Evolutionary conservation across 2,329 filamentous ascomycete genomes (phyloP).

Genomic region (Teratosphaeriaceae sp.): DNA sequence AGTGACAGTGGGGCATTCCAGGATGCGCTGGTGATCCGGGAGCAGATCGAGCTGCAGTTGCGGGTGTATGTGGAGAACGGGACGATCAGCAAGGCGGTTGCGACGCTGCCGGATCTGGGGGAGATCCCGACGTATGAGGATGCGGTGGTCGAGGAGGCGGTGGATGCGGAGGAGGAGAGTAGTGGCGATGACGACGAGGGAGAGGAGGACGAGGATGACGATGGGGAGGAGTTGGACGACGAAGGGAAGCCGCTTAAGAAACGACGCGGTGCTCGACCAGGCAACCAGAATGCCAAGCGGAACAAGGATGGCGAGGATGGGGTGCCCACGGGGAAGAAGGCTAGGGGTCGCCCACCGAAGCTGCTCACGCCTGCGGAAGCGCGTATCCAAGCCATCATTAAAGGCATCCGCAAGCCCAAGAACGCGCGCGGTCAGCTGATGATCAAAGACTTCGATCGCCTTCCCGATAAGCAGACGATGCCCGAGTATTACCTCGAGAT

Average conservation of each 20-base stretch:
- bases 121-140: conserved; percentile 87
- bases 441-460: conserved; percentile 76
- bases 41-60: conserved; percentile 66
- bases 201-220: conserved; percentile 67
- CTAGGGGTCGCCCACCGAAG: conserved; percentile 74
- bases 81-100: conserved; percentile 61
- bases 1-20: conserved; percentile 84
- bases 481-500: conserved; percentile 89
- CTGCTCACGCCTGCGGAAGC: conserved; percentile 91
- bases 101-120: conserved; percentile 76
- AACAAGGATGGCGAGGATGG: conserved; percentile 19
- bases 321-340: conserved; percentile 49
- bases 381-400: conserved; percentile 80
- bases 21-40: conserved; percentile 72
- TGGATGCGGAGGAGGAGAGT: conserved; percentile 60
- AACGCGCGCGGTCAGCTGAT: conserved; percentile 66
- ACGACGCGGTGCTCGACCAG: conserved; percentile 17
- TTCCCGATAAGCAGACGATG: conserved; percentile 77
- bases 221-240: conserved; percentile 61
- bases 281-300: conserved; percentile 35
- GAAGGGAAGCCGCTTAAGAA: conserved; percentile 39
- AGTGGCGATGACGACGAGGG: conserved; percentile 66
- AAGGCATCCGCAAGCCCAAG: conserved; percentile 77
- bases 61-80: conserved; percentile 65
- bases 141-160: conserved; percentile 53